Evolutionary conservation across 2,329 filamentous ascomycete genomes (phyloP), one percentile per base, ranked within the genome.

Genomic region (Cryphonectria japonica): DNA sequence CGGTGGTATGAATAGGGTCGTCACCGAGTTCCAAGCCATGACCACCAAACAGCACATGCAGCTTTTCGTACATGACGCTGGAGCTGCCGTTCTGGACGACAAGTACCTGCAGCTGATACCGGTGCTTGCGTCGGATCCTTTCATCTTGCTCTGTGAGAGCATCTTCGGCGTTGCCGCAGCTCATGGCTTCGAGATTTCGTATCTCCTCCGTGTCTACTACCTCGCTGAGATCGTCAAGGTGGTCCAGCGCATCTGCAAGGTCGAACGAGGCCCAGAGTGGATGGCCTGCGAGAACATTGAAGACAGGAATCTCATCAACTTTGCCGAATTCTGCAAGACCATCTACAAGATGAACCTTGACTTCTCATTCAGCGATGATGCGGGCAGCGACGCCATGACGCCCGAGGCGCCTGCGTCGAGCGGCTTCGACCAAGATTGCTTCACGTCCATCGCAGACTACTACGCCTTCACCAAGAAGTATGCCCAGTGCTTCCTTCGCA

Each of bases 141-240:
- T 97, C 79, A 81, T 93, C 2, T 97, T 98, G 81, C 83, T 98
- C 68, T 90, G 93, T 19, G 93, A 97, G 78, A 91, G 89, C 76
- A 89, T 93, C 0, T 88, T 94, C 67, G 92, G 90, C 69, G 79
- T 97, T 26, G 86, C 88, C 8, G 87, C 91, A 11, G 86, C 91
- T 1, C 87, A 94, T 39, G 84, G 88, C 57, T 86, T 93, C 54
- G 93, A 97, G 69, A 89, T 97, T 59, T 88, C 91, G 57, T 92
- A 97, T 79, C 80, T 98, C 67, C 82, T 98, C 66, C 90, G 92
- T 52, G 84, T 98, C 62, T 98, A 94, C 82, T 98, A 97, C 78
- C 86, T 97, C 69, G 93, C 93, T 2, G 96, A 99, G 81, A 89
- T 99, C 70, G 89, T 97, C 72, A 97, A 97, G 81, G 90, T 94